Conservation (phyloP, 1,284 basidiomycete genomes). For the Peniophora sp. region DNA sequence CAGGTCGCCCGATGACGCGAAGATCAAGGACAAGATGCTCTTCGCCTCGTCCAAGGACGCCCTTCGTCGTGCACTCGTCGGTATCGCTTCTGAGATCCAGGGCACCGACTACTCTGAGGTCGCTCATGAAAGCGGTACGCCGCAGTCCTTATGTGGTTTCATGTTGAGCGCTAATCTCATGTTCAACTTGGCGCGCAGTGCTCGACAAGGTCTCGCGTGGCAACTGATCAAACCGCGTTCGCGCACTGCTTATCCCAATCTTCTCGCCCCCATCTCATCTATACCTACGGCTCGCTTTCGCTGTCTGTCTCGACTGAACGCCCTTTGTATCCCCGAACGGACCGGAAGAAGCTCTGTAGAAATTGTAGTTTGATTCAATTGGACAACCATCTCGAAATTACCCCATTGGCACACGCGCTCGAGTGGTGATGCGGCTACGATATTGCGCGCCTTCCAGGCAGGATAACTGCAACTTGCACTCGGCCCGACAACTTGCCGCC, state of each 20-base stretch:
- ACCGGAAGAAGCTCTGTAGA: neutral
- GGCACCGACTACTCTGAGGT: constrained; percentile 82
- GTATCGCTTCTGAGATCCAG: constrained; percentile 79
- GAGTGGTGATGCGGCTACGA: too few species aligned
- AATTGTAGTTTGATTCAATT: neutral
- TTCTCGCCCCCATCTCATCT: neutral
- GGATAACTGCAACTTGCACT: too few species aligned
- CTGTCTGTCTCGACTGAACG: neutral
- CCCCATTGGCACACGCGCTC: too few species aligned
- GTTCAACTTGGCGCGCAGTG: constrained; percentile 12
- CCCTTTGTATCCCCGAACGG: neutral
- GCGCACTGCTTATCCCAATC: neutral
- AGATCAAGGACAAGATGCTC: constrained; percentile 93
- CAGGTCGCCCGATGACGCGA: constrained; percentile 86
- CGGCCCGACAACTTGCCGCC: neutral
- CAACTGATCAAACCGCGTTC: constrained; percentile 9
- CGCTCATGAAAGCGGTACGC: constrained; percentile 69
- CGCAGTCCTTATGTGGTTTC: neutral
- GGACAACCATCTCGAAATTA: neutral
- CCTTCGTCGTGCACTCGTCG: constrained; percentile 65
- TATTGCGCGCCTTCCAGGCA: too few species aligned
- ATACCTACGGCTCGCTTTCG: neutral
- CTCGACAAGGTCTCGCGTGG: constrained; percentile 22
- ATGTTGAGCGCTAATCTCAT: neutral
- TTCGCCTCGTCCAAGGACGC: constrained; percentile 90